Percentiles rank a stretch among this genome's conserved stretches.
These are phyloP conservation scores for Oldenlandia corymbosa DNA, from an alignment of 257 asterid species.

Conservation along the genomic window DNA sequence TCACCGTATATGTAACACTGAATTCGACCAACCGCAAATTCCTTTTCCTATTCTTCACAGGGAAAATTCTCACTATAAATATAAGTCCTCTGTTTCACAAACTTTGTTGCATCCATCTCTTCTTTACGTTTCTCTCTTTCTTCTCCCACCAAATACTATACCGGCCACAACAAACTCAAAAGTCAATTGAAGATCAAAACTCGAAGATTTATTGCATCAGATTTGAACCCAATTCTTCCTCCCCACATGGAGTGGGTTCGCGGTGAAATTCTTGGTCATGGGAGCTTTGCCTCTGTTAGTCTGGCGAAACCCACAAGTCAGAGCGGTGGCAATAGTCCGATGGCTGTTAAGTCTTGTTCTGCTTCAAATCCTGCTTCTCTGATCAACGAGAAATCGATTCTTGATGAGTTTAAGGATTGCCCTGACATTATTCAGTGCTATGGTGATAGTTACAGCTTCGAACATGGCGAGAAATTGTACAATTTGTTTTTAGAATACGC, in stretches of 20 bases:
- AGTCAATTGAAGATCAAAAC: too few species aligned
- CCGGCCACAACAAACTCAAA: too few species aligned
- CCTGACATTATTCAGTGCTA: slow-evolving; percentile 61
- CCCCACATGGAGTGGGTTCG: slow-evolving; percentile 74
- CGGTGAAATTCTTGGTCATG: slow-evolving; percentile 61
- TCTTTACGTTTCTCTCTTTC: neutral
- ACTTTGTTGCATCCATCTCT: neutral
- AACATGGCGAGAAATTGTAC: slow-evolving; percentile 67
- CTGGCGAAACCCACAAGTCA: slow-evolving; percentile 40
- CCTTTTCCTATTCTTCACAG: neutral
- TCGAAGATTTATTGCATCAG: too few species aligned
- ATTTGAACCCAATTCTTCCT: neutral
- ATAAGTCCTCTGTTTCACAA: neutral
- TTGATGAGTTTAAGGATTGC: slow-evolving; percentile 54
- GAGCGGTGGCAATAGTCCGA: slow-evolving; percentile 10
- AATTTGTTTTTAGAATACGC: slow-evolving; percentile 79
- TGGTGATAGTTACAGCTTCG: slow-evolving; percentile 51
- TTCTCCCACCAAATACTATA: too few species aligned
- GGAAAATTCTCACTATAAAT: slow-evolving; percentile 30
- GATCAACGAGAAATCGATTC: slow-evolving; percentile 42
- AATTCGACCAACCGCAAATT: neutral
- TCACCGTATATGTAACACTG: slow-evolving; percentile 21
- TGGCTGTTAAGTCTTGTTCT: slow-evolving; percentile 75
- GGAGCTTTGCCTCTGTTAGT: slow-evolving; percentile 72
- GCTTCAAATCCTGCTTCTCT: slow-evolving; percentile 42